Base-by-base conservation (phyloP, 148 eudicot genomes). In the Limonium bicolor region DNA sequence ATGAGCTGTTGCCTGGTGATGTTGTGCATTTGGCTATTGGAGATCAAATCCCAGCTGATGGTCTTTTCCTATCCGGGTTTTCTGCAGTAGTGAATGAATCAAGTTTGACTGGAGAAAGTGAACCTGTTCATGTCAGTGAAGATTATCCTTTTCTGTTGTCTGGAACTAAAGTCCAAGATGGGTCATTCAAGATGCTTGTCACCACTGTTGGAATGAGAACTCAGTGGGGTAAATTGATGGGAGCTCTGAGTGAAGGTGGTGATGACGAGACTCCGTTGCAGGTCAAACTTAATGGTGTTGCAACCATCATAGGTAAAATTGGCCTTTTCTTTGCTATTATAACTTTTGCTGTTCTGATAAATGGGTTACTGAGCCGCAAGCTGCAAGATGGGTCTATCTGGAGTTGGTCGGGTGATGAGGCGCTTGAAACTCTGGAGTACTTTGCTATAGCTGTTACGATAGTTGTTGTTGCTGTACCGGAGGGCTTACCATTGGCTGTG, bases 151-250 rank as follows among this genome's bases (percentile, higher is more conserved):
- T 71, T 64, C 80, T 82, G n/a, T 39, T 75, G 47, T 78, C 94
- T 31, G 94, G 94, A 57, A 82, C 94, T 41, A 82, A 82, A 72
- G 94, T 82, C 32, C 86, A 78, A 50, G 82, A 82, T 58, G 94
- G 94, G 11, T 78, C 94, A 6, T 54, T 80, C 46, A 82, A 75
- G 55, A 82, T 82, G 94, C 69, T 82, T 57, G 63, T 78, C 35
- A 78, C 94, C 45, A 82, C 82, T 26, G 94, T 82, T 32, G 94
- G 94, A 36, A 82, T 82, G 94, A 82, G 83, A 63, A 82, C 94
- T 7, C 94, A 82, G 57, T 82, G 94, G 94, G 94, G 94, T 14
- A 82, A 82, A 63, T 53, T 82, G 52, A 74, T 82, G 77, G 94
- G 86, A 39, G 76, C 94, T 24, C 68, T 82, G 21, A 74, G 77